Percentiles rank a stretch among this genome's conserved stretches.
Conservation (phyloP, 2,329 filamentous ascomycete species). For the Diplodia corticola region DNA sequence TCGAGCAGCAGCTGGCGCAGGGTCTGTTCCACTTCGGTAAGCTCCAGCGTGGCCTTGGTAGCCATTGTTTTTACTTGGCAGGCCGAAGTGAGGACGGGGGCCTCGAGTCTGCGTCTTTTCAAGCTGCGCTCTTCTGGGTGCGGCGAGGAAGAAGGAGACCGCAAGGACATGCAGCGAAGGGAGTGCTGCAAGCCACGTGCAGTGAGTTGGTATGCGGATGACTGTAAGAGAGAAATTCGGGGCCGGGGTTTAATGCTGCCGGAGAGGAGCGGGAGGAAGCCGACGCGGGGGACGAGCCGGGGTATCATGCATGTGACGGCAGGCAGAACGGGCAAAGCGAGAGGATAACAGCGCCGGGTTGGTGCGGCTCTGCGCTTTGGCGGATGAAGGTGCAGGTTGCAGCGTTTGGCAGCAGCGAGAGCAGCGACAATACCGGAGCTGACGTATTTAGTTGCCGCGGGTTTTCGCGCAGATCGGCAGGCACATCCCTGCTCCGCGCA, state of each 20-base stretch:
- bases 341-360: neutral
- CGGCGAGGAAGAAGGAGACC: constrained; percentile 26
- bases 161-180: constrained; percentile 36
- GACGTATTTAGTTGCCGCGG: constrained; percentile 17
- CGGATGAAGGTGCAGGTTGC: neutral
- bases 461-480: constrained; percentile 17
- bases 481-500: constrained; percentile 21
- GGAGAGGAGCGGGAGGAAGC: neutral
- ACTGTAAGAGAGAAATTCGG: neutral
- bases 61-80: constrained; percentile 34
- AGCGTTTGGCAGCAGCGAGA: neutral
- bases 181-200: constrained; percentile 22
- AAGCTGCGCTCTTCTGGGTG: constrained; percentile 31
- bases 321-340: neutral
- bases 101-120: constrained; percentile 36
- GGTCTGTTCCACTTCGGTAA: constrained; percentile 70
- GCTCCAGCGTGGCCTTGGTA: constrained; percentile 45
- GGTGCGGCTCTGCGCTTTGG: constrained; percentile 1
- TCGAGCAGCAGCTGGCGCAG: constrained; percentile 78
- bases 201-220: neutral
- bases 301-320: constrained; percentile 3
- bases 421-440: neutral
- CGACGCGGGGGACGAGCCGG: neutral
- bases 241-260: constrained; percentile 3
- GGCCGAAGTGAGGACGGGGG: constrained; percentile 11